These are phyloP conservation scores for Trifolium pratense DNA, from an alignment of 306 rosid genomes.

Conservation along the genomic window DNA sequence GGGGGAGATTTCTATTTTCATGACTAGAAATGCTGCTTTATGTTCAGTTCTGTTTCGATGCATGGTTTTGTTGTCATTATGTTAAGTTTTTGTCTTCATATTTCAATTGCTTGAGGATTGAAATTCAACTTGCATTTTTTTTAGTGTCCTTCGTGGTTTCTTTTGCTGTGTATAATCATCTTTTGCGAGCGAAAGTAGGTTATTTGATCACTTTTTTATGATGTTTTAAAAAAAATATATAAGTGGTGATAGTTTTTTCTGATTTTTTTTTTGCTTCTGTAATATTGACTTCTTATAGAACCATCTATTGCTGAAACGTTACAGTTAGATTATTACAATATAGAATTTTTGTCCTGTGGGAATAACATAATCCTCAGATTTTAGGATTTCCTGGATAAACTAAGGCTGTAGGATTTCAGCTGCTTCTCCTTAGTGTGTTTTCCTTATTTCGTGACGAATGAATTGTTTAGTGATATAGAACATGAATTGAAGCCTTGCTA, in stretches of 20 bases:
- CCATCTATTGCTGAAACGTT: neutral
- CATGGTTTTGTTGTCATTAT: neutral
- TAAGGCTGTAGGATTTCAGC: neutral
- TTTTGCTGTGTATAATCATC: neutral
- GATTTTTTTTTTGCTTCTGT: neutral
- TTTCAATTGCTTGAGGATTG: slow-evolving; percentile 17
- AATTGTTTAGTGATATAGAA: neutral
- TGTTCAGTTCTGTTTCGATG: neutral
- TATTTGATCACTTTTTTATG: neutral
- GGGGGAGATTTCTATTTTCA: neutral
- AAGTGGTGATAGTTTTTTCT: neutral
- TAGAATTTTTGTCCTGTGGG: slow-evolving; percentile 13
- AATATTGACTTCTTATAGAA: neutral
- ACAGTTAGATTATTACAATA: slow-evolving; percentile 8
- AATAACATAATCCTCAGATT: neutral
- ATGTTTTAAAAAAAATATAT: neutral
- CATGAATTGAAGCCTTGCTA: neutral
- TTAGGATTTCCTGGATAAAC: slow-evolving; percentile 8
- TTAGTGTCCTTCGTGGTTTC: neutral
- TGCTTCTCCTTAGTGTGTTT: neutral
- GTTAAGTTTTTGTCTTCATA: neutral
- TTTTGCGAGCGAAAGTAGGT: neutral
- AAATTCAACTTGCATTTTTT: neutral
- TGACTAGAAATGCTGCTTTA: neutral
- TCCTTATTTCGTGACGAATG: neutral